A percentile compares a stretch with the other conserved stretches of the same genome.
Conservation (phyloP, 1,284 basidiomycete species). For the Marasmius sp. region DNA sequence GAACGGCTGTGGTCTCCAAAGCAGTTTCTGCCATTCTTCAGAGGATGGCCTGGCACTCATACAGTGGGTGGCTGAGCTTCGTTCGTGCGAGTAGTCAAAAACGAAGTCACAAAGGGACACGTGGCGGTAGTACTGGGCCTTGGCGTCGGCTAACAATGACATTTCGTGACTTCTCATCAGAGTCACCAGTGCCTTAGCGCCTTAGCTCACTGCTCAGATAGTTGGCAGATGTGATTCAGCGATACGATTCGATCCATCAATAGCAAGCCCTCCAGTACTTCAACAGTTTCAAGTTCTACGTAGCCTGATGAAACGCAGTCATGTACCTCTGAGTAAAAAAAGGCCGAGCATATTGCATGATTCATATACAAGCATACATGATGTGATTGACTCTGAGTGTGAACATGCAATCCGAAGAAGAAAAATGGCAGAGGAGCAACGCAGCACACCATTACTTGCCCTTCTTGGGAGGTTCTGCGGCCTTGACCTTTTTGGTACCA, state of each 20-base stretch:
- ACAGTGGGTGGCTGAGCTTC: background rate
- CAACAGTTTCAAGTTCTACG: background rate
- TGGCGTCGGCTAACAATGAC: too few species aligned
- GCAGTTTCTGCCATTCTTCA: conserved; percentile 73
- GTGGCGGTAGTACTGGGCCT: background rate
- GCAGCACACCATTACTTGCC: conserved; percentile 60
- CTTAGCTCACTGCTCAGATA: too few species aligned
- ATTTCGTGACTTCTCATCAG: too few species aligned
- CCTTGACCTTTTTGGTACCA: conserved; percentile 92
- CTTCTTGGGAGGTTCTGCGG: conserved; percentile 86
- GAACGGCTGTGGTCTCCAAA: conserved; percentile 79
- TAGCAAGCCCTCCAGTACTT: too few species aligned
- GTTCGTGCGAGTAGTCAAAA: background rate
- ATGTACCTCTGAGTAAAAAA: background rate
- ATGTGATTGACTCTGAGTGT: background rate
- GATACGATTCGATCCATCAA: too few species aligned
- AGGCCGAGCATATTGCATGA: conserved; percentile 1
- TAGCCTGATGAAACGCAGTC: background rate
- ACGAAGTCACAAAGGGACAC: background rate
- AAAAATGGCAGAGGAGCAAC: conserved; percentile 26
- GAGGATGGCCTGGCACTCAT: background rate
- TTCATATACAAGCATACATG: background rate
- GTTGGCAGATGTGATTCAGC: too few species aligned
- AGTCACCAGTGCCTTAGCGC: too few species aligned
- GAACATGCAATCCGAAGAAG: conserved; percentile 34